A percentile compares a stretch with the other conserved stretches of the same genome.
These are phyloP conservation scores for Chaetomium sp. DNA, from an alignment of 2,329 filamentous ascomycete genomes.

Conservation along the genomic window DNA sequence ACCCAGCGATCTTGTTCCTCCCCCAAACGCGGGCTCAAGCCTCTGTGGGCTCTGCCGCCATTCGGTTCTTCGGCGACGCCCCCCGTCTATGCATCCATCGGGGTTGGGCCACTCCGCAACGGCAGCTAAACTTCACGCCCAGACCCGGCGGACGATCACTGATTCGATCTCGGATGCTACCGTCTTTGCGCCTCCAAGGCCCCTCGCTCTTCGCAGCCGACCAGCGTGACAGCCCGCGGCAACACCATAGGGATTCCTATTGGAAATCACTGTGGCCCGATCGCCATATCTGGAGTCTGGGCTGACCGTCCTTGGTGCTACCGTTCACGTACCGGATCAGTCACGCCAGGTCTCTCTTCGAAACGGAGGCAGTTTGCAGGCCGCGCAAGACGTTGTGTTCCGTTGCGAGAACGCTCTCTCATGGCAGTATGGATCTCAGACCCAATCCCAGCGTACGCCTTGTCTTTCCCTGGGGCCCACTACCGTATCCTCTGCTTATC, in stretches of 20 bases:
- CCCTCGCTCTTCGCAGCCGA: constrained; percentile 10
- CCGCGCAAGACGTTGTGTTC: constrained; percentile 16
- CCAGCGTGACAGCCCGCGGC: constrained; percentile 20
- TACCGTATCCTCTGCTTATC: constrained; percentile 11
- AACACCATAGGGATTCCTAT: constrained; percentile 20
- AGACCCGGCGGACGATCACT: constrained; percentile 34
- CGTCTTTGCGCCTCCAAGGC: constrained; percentile 19
- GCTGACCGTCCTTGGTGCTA: constrained; percentile 22
- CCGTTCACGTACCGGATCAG: constrained; percentile 26
- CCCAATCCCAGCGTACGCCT: constrained; percentile 24
- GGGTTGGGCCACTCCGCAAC: constrained; percentile 17
- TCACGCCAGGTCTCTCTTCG: constrained; percentile 25
- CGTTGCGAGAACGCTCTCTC: constrained; percentile 1
- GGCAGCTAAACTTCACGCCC: constrained; percentile 21
- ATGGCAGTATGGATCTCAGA: constrained; percentile 9
- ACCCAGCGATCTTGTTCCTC: constrained; percentile 24
- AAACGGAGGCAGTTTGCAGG: constrained; percentile 25
- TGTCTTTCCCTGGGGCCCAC: neutral
- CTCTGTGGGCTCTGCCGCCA: neutral
- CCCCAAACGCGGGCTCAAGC: constrained; percentile 6
- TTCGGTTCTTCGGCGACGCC: constrained; percentile 10
- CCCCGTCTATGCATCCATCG: constrained; percentile 22
- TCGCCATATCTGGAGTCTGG: constrained; percentile 6
- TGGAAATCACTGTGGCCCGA: constrained; percentile 21
- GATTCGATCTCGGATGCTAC: constrained; percentile 38